These are phyloP conservation scores for Komagataella kurtzmanii DNA, from an alignment of 805 yeast genomes.

Conservation along the genomic window DNA sequence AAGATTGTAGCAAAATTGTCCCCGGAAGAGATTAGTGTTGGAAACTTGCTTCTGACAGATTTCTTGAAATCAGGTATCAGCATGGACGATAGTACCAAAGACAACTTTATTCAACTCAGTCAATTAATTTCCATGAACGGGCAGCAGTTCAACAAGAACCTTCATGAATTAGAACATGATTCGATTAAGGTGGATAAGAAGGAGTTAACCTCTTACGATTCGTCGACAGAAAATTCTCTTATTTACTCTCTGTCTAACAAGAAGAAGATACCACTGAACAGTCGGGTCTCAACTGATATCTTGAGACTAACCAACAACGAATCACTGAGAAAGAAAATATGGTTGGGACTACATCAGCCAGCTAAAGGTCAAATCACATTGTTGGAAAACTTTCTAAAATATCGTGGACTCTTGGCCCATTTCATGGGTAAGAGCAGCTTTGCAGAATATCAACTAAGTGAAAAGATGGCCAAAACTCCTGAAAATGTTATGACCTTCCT, in stretches of 20 bases:
- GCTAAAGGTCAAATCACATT: slow-evolving; percentile 45
- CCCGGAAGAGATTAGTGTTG: slow-evolving; percentile 73
- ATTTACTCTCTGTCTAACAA: slow-evolving; percentile 23
- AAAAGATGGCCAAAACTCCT: slow-evolving; percentile 82
- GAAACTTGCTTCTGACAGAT: slow-evolving; percentile 65
- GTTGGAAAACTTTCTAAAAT: slow-evolving; percentile 44
- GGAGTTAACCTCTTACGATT: slow-evolving; percentile 12
- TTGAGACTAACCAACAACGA: slow-evolving; percentile 45
- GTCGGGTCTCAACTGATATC: slow-evolving; percentile 51
- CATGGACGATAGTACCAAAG: slow-evolving; percentile 51
- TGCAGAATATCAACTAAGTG: slow-evolving; percentile 71
- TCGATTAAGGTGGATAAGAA: slow-evolving; percentile 14
- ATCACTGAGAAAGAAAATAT: slow-evolving; percentile 47
- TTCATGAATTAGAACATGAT: slow-evolving; percentile 17
- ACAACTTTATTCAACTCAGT: slow-evolving; percentile 63
- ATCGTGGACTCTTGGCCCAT: slow-evolving; percentile 58
- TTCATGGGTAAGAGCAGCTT: slow-evolving; percentile 59
- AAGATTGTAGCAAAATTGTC: slow-evolving; percentile 28
- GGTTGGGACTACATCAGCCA: slow-evolving; percentile 65
- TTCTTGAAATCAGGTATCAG: slow-evolving; percentile 85
- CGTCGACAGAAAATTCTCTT: slow-evolving; percentile 9
- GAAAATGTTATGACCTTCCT: slow-evolving; percentile 64
- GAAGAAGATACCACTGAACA: slow-evolving; percentile 39
- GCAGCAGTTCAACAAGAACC: slow-evolving; percentile 52
- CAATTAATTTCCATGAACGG: slow-evolving; percentile 74